Conservation (phyloP, 192 early-diverging fungal species). For the Coemansia sp. region DNA sequence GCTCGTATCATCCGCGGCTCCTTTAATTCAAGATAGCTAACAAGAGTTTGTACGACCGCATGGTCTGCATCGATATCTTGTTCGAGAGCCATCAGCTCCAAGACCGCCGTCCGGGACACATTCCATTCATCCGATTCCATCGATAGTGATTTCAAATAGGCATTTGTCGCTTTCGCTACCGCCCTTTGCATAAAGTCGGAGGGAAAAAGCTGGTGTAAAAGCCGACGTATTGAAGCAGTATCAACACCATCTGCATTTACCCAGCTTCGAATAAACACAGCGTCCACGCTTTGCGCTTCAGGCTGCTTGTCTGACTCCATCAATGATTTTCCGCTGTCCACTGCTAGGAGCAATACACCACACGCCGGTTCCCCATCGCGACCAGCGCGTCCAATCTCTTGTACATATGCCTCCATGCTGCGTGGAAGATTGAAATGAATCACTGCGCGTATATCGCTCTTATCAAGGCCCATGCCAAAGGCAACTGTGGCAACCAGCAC, state of each 20-base stretch:
- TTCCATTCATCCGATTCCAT: not conserved
- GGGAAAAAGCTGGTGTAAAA: conserved; percentile 27
- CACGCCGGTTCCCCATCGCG: conserved; percentile 58
- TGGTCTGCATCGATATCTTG: conserved; percentile 32
- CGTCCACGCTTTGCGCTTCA: conserved; percentile 17
- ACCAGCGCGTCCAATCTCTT: conserved; percentile 73
- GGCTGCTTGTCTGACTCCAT: not conserved
- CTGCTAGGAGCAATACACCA: conserved; percentile 58
- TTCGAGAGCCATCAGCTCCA: conserved; percentile 24
- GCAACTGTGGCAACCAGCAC: conserved; percentile 75
- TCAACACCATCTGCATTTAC: conserved; percentile 33
- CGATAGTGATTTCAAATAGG: not conserved
- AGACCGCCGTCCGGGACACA: conserved; percentile 20
- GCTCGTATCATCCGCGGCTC: conserved; percentile 27
- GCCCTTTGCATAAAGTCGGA: conserved; percentile 24
- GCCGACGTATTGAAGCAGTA: conserved; percentile 22
- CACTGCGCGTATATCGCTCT: conserved; percentile 69
- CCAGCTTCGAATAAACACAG: conserved; percentile 30
- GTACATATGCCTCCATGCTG: conserved; percentile 73
- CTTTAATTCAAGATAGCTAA: conserved; percentile 38
- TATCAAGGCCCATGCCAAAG: conserved; percentile 76
- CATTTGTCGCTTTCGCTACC: conserved; percentile 9
- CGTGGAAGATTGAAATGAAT: conserved; percentile 73
- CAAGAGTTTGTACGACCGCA: conserved; percentile 35
- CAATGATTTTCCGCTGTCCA: conserved; percentile 3